Evolutionary conservation across 257 asterid genomes (phyloP).

Genomic region (Eustoma russellianum): DNA sequence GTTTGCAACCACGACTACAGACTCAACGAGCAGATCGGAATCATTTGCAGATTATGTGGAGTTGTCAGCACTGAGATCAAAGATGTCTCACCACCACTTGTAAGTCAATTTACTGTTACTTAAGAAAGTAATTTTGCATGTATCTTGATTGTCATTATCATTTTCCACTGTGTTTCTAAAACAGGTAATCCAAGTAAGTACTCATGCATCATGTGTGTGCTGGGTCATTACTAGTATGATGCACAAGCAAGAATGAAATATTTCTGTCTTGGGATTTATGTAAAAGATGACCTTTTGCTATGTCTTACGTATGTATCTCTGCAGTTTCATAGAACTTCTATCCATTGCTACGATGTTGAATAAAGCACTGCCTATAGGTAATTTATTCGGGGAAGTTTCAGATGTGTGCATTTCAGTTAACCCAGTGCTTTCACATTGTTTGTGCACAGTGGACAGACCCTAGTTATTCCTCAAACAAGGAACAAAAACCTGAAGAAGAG

Average conservation of each 20-base stretch:
- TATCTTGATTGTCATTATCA: no score
- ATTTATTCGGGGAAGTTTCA: neutral
- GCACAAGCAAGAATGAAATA: no score
- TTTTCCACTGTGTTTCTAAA: no score
- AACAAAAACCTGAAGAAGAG: constrained; percentile 42
- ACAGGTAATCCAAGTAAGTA: neutral
- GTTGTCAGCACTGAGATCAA: constrained; percentile 65
- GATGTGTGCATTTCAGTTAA: neutral
- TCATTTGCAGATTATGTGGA: constrained; percentile 73
- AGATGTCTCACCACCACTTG: constrained; percentile 82
- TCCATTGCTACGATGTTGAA: neutral
- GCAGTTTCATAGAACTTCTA: no score
- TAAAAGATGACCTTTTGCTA: no score
- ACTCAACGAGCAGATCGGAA: constrained; percentile 81
- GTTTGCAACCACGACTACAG: constrained; percentile 65
- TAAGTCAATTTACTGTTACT: constrained; percentile 24
- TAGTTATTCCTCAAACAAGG: constrained; percentile 34
- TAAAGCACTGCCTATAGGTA: neutral
- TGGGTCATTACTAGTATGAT: no score
- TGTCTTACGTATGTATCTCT: no score
- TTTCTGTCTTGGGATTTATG: no score
- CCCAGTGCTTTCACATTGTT: constrained; percentile 1
- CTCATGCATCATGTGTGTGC: neutral
- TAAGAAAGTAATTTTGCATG: no score
- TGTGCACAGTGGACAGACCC: constrained; percentile 32